Evolutionary conservation across 345 rosid species (phyloP).

Genomic region (Eucalyptus shirleyi): DNA sequence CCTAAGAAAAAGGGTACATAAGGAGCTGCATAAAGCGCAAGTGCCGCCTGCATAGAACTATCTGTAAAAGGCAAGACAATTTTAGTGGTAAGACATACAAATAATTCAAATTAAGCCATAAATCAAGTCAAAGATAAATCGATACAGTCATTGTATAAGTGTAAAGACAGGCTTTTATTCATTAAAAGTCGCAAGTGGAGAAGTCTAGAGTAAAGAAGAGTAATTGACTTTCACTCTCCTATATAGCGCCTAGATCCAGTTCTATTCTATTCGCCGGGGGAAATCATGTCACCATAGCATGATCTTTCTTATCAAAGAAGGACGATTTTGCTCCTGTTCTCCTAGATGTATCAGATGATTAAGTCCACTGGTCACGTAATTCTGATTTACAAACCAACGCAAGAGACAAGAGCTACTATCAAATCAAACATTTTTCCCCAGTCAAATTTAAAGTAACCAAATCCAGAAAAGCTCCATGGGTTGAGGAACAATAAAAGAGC

Average conservation of each 20-base stretch:
- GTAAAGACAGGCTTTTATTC: background rate
- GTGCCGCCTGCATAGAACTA: background rate
- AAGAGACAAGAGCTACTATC: background rate
- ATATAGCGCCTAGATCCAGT: background rate
- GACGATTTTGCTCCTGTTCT: background rate
- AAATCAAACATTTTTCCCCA: background rate
- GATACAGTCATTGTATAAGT: background rate
- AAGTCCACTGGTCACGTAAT: background rate
- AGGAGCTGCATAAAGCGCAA: background rate
- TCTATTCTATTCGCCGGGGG: background rate
- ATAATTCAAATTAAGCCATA: background rate
- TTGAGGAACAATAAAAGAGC: background rate
- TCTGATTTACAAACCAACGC: background rate
- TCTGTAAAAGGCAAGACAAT: background rate
- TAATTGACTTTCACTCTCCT: background rate
- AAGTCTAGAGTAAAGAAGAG: background rate
- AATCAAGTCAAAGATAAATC: background rate
- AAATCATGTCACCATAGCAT: background rate
- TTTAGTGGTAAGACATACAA: background rate
- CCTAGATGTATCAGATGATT: background rate
- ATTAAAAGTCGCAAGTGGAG: background rate
- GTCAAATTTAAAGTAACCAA: background rate
- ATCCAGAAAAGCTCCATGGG: background rate
- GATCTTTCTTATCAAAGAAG: background rate
- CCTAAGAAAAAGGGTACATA: background rate